Evolutionary conservation across 176 grass and related monocot genomes (phyloP).

Genomic region (Eremochloa ophiuroides): DNA sequence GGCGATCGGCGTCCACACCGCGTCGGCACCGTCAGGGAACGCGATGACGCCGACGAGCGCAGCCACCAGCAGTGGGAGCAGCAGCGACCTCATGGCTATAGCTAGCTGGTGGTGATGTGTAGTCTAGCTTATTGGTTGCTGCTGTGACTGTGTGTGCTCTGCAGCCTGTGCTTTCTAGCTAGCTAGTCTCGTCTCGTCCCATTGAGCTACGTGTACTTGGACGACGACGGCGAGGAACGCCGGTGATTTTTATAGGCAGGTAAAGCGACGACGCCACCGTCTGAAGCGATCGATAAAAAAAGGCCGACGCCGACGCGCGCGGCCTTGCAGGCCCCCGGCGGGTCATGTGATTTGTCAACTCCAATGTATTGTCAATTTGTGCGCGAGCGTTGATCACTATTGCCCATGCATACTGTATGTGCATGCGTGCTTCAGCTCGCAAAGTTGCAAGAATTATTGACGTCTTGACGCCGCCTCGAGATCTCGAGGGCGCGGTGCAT

Average conservation of each 20-base stretch:
- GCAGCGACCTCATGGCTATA: neutral
- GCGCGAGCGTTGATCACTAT: no score
- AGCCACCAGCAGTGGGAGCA: neutral
- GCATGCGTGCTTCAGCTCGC: no score
- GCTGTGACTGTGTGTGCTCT: neutral
- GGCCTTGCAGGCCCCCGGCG: neutral
- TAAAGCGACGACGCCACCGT: no score
- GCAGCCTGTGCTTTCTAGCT: no score
- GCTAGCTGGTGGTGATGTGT: no score
- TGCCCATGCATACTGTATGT: no score
- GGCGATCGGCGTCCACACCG: slow-evolving; percentile 13
- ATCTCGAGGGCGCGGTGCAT: no score
- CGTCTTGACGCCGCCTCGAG: neutral
- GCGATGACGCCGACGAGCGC: neutral
- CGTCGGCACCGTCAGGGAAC: slow-evolving; percentile 1
- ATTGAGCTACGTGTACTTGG: no score
- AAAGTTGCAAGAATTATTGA: neutral
- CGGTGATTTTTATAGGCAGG: no score
- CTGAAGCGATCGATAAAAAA: no score
- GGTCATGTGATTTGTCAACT: neutral
- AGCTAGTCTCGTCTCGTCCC: no score
- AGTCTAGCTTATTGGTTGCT: neutral
- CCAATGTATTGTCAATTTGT: neutral
- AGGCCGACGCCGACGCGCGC: neutral
- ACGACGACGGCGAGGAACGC: no score